Evolutionary conservation across 257 asterid species (phyloP), one percentile per base, ranked within the genome.

Genomic region (Capsicum rhomboideum): DNA sequence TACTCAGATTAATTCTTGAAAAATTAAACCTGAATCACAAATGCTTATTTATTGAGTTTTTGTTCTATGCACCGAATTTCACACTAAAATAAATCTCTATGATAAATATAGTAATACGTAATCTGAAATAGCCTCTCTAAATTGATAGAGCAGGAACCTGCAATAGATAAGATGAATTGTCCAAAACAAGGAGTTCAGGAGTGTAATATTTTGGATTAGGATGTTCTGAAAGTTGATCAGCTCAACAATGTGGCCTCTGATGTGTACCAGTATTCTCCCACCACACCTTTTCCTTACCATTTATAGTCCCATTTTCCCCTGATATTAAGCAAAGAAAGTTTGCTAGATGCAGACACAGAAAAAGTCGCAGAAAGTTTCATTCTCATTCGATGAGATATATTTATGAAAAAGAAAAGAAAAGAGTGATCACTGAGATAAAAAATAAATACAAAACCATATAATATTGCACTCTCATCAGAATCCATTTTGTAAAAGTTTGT

Each of bases 271-370:
- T 6, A 98, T 93, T 86, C 88, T 94, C 98, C 99, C 99, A 96
- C 99, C 99, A 96, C 97, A 94, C 91, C 87, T 92, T 92, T 75
- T 98, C 99, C 68, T 92, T 98, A 16, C 99, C 99, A 81, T 96
- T 98, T 50, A 96, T 89, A 7, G 95, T 94, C 49, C 99, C 99
- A 82, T 96, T 96, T 31, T 90, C 86, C 54, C 99, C 99, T 96
- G 91, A 87, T 80, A 82, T 52, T 54, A 69, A n/a, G 64, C 50
- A n/a, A 14, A 58, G 64, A 69, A 26, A 29, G 14, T 12, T 54
- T 40, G 12, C 46, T 84, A 86, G 80, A 69, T 23, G 66, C 78
- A 31, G 13, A 20, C 55, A 55, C 20, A 66, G 42, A 28, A 18
- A n/a, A 75, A 50, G 53, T 49, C 40, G 13, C 54, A 29, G 20